Evolutionary conservation across 2,329 filamentous ascomycete species (phyloP).

Genomic region (Paecilomyces formosus): DNA sequence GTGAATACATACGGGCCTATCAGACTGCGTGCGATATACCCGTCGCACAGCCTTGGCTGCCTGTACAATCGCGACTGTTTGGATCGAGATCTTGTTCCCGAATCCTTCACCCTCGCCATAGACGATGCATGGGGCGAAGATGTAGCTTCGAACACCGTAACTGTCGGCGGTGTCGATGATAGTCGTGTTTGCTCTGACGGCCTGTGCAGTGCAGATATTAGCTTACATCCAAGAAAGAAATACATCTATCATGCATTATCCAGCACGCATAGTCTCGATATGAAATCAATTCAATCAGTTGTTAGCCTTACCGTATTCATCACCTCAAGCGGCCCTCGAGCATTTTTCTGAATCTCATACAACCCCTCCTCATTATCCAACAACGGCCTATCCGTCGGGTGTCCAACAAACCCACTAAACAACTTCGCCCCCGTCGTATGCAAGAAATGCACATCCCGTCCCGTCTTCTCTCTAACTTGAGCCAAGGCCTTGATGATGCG

Average conservation of each 20-base stretch:
- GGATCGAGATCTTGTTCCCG: conserved; percentile 46
- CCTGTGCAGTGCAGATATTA: conserved; percentile 15
- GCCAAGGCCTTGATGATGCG: conserved; percentile 41
- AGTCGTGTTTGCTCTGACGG: conserved; percentile 32
- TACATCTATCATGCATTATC: neutral
- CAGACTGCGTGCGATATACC: conserved; percentile 38
- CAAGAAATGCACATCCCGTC: conserved; percentile 42
- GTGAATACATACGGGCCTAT: conserved; percentile 22
- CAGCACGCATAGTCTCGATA: too few species aligned
- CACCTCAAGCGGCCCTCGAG: conserved; percentile 13
- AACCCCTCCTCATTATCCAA: conserved; percentile 38
- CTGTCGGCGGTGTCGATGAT: conserved; percentile 39
- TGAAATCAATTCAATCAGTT: neutral
- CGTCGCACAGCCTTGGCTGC: conserved; percentile 35
- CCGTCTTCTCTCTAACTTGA: conserved; percentile 35
- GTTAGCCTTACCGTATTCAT: conserved; percentile 5
- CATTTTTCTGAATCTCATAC: conserved; percentile 37
- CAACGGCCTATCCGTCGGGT: conserved; percentile 34
- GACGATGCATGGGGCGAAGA: conserved; percentile 50
- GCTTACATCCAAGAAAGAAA: neutral
- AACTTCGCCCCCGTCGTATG: conserved; percentile 47
- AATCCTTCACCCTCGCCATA: conserved; percentile 46
- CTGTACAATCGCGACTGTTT: conserved; percentile 42
- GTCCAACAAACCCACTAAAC: conserved; percentile 42
- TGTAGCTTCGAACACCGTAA: conserved; percentile 41